Evolutionary conservation across 2,329 filamentous ascomycete species (phyloP), one percentile per base, ranked within the genome.

Genomic region (Colletotrichum euphorbiae): DNA sequence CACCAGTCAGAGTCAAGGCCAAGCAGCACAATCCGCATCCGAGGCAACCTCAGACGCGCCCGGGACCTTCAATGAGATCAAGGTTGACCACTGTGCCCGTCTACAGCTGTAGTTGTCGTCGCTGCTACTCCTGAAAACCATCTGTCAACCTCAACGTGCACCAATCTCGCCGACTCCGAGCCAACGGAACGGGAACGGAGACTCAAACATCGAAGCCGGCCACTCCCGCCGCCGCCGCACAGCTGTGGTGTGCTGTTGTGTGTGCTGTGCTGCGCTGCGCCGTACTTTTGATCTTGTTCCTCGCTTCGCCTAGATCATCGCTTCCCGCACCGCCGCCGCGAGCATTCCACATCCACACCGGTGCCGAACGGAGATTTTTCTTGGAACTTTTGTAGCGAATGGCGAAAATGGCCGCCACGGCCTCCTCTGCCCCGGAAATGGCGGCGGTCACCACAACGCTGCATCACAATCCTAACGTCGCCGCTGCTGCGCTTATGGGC

Each of bases 1-100:
- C 65, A 68, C 61, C 65, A 68, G 61, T 65, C 65, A 68, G 54
- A 68, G 54, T 65, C 61, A 65, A 65, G 51, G 62, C 52, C 60
- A 28, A 51, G 52, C 60, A 63, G 43, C 31, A 52, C 46, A 62
- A 48, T 58, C 65, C 65, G 43, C 40, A 65, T 54, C 46, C 54
- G 65, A 65, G 55, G 65, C 65, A 58, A 55, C 54, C 48, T 24
- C 42, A 52, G 61, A 38, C 19, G 54, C 38, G 31, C 21, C 33
- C 48, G 33, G 54, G 54, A 65, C 40, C 31, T 33, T 60, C 61
- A 33, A 65, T 65, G 65, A 60, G 61, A 58, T 46, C 61, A 48
- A 50, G 17, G 46, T 50, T 65, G 54, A 33, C 48, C 54, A 46
- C 17, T 46, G 17, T 24, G 54, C 48, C 61, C 40, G 50, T 50